Evolutionary conservation across 768 basidiomycete genomes (phyloP).

Genomic region (Psilocybe cyanescens): DNA sequence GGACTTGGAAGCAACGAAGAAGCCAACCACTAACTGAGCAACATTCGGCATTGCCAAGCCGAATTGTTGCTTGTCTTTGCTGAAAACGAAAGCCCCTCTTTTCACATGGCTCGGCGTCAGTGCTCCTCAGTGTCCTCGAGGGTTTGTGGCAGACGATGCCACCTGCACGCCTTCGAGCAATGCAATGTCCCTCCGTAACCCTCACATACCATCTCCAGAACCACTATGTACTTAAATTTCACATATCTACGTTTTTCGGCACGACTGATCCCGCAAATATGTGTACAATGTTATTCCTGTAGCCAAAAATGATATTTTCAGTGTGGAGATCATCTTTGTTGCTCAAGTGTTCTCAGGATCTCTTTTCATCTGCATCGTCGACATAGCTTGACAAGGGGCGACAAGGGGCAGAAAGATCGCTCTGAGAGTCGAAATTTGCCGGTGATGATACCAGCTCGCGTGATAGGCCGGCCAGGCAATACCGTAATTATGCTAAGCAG

Average conservation of each 20-base stretch:
- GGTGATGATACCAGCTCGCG: conserved; percentile 18
- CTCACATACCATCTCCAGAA: too few species aligned
- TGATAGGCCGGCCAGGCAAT: conserved; percentile 20
- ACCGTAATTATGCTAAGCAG: conserved; percentile 11
- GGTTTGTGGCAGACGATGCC: neutral
- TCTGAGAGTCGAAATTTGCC: neutral
- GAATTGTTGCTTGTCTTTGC: neutral
- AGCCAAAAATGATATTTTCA: conserved; percentile 1
- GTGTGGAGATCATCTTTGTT: conserved; percentile 1
- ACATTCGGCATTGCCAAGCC: neutral
- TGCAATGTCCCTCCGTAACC: too few species aligned
- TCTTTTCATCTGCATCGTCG: neutral
- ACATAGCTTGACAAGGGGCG: neutral
- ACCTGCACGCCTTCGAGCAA: neutral
- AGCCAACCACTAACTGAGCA: too few species aligned
- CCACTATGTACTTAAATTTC: neutral
- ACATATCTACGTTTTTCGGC: conserved; percentile 8
- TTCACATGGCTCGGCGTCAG: conserved; percentile 1
- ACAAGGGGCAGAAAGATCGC: neutral
- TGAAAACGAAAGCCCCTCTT: neutral
- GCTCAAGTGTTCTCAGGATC: neutral
- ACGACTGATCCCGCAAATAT: neutral
- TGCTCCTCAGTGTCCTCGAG: neutral
- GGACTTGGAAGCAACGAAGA: too few species aligned
- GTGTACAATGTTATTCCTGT: conserved; percentile 8